Conservation (phyloP, 208 protist species). For the Phytomonas serpens region DNA sequence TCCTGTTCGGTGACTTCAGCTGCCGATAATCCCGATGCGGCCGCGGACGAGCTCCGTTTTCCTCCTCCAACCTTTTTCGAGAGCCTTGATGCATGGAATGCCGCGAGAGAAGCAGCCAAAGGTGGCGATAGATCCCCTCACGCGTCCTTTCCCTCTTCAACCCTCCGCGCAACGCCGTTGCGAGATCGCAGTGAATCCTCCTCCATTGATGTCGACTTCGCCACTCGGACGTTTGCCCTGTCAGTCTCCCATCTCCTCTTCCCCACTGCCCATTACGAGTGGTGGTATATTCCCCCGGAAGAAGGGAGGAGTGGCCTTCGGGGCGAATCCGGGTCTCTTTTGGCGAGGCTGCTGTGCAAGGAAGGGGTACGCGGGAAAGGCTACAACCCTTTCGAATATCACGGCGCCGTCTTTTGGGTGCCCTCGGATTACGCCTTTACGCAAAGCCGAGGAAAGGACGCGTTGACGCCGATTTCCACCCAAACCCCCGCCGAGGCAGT, state of each 20-base stretch:
- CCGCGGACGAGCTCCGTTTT: background rate
- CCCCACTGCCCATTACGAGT: background rate
- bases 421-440: slow-evolving; percentile 41
- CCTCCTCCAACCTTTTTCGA: background rate
- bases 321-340: slow-evolving; percentile 4
- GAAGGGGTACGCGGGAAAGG: slow-evolving; percentile 22
- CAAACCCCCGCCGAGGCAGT: slow-evolving; percentile 13
- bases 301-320: background rate
- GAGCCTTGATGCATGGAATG: background rate
- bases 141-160: background rate
- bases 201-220: background rate
- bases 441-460: background rate
- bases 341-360: slow-evolving; percentile 17
- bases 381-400: slow-evolving; percentile 35
- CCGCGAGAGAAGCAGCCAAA: background rate
- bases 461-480: slow-evolving; percentile 15
- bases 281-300: background rate
- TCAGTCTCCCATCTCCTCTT: background rate
- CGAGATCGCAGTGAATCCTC: background rate
- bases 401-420: slow-evolving; percentile 46
- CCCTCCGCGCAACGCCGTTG: background rate
- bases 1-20: background rate
- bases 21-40: background rate
- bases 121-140: background rate
- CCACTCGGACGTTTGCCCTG: background rate